phyloP scores from a whole-genome alignment of 2,329 filamentous ascomycete species.

The Fusarium agapanthi region DNA sequence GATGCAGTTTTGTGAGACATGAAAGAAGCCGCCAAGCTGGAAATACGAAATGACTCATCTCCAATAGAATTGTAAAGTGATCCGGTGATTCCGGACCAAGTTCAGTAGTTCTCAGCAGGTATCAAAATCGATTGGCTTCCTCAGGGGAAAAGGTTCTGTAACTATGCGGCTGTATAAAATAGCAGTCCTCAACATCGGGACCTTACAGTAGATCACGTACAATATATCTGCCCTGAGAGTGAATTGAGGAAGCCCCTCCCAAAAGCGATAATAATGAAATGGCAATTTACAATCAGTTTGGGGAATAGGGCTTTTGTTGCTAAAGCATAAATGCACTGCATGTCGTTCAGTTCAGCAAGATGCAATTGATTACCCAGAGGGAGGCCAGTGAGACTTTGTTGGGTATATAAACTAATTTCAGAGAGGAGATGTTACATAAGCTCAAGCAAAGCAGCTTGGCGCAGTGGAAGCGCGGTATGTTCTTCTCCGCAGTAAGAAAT shows the following conservation, averaged over 20 bases:
- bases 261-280: accelerated
- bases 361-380: accelerated
- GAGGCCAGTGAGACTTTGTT: accelerated
- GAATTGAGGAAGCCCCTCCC: too few relatives aligned
- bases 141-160: too few relatives aligned
- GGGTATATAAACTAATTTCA: accelerated
- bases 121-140: too few relatives aligned
- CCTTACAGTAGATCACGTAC: too few relatives aligned
- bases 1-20: not conserved
- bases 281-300: accelerated
- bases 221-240: not conserved
- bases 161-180: too few relatives aligned
- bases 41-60: not conserved
- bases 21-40: not conserved
- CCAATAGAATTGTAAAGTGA: not conserved
- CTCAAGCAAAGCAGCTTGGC: conserved; percentile 35
- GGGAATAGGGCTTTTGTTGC: accelerated
- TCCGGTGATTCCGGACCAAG: not conserved
- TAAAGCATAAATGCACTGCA: not conserved
- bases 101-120: too few relatives aligned
- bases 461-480: conserved; percentile 37
- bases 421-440: not conserved
- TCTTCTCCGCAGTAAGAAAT: not conserved
- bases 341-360: accelerated
- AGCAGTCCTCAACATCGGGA: too few relatives aligned